Percentiles rank a stretch among this genome's conserved stretches.
Evolutionary conservation across 495 filamentous ascomycete species (phyloP).

Genomic region (Haplographium delicatum): DNA sequence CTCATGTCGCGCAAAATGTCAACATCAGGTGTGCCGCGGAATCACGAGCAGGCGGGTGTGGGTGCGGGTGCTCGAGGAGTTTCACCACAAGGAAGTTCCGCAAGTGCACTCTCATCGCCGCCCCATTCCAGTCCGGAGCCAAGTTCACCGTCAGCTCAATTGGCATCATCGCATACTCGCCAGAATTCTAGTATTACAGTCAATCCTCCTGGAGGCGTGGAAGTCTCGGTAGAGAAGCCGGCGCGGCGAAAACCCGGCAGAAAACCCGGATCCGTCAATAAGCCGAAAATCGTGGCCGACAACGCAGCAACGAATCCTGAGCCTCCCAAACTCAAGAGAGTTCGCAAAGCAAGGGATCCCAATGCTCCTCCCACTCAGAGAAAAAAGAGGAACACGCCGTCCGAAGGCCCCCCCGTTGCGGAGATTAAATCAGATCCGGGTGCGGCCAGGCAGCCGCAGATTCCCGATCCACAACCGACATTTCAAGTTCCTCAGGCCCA

Average conservation of each 20-base stretch:
- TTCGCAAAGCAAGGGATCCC: slow-evolving; percentile 52
- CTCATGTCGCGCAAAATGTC: slow-evolving; percentile 6
- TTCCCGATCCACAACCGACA: background rate
- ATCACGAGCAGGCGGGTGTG: slow-evolving; percentile 10
- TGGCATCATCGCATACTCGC: background rate
- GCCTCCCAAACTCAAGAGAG: slow-evolving; percentile 45
- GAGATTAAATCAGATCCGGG: slow-evolving; percentile 3
- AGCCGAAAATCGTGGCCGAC: slow-evolving; percentile 43
- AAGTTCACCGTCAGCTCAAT: slow-evolving; percentile 23
- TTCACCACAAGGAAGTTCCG: slow-evolving; percentile 16
- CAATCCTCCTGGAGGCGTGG: slow-evolving; percentile 10
- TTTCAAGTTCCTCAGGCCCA: background rate
- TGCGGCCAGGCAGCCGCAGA: background rate
- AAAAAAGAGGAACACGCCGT: slow-evolving; percentile 36
- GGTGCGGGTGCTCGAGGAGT: slow-evolving; percentile 5
- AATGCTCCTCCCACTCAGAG: slow-evolving; percentile 48
- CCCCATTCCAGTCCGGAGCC: slow-evolving; percentile 23
- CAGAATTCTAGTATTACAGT: slow-evolving; percentile 19
- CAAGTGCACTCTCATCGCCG: slow-evolving; percentile 23
- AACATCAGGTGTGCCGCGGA: background rate
- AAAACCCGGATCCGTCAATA: slow-evolving; percentile 32
- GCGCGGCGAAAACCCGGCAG: slow-evolving; percentile 14
- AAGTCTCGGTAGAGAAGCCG: slow-evolving; percentile 16
- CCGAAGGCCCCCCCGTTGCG: slow-evolving; percentile 27
- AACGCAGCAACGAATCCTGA: slow-evolving; percentile 36